Percentiles rank a stretch among this genome's conserved stretches.
phyloP scores from a whole-genome alignment of 2,329 filamentous ascomycete species.

The Aschersonia sp. region DNA sequence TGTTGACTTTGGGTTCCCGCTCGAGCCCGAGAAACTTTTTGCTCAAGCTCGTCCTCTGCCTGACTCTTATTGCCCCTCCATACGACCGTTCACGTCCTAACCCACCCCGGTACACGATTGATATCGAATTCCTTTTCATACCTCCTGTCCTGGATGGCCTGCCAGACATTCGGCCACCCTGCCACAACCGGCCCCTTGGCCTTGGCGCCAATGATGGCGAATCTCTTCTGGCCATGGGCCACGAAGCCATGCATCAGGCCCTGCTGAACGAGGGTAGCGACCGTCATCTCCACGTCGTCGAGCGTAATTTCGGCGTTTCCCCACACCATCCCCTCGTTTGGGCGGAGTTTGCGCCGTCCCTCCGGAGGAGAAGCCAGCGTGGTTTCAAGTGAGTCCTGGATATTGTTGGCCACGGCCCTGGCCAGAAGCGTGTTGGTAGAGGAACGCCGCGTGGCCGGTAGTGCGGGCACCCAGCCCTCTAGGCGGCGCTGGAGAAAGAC shows the following conservation, averaged over 20 bases:
- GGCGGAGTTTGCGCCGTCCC: slow-evolving; percentile 29
- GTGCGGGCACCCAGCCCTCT: slow-evolving; percentile 38
- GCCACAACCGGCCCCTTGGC: slow-evolving; percentile 48
- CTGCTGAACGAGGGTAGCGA: slow-evolving; percentile 65
- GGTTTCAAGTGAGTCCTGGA: slow-evolving; percentile 19
- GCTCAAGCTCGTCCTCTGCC: no score
- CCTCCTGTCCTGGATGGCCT: slow-evolving; percentile 48
- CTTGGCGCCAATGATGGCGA: slow-evolving; percentile 71
- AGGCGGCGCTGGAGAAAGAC: slow-evolving; percentile 49
- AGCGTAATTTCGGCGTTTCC: slow-evolving; percentile 46
- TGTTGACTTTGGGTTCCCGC: no score
- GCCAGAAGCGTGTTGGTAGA: slow-evolving; percentile 36
- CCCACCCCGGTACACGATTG: slow-evolving; percentile 64
- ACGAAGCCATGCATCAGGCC: slow-evolving; percentile 75
- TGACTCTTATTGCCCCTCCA: background rate
- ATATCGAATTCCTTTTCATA: slow-evolving; percentile 45
- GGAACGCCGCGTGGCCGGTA: slow-evolving; percentile 15
- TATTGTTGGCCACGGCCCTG: slow-evolving; percentile 33
- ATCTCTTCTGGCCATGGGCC: slow-evolving; percentile 59
- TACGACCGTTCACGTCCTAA: slow-evolving; percentile 25
- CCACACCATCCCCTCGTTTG: slow-evolving; percentile 46
- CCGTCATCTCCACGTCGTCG: slow-evolving; percentile 60
- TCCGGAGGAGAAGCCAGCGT: slow-evolving; percentile 34
- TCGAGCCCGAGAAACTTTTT: no score
- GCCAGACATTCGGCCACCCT: slow-evolving; percentile 65